phyloP scores from a whole-genome alignment of 805 yeast species.

The Geotrichum ghanense region DNA sequence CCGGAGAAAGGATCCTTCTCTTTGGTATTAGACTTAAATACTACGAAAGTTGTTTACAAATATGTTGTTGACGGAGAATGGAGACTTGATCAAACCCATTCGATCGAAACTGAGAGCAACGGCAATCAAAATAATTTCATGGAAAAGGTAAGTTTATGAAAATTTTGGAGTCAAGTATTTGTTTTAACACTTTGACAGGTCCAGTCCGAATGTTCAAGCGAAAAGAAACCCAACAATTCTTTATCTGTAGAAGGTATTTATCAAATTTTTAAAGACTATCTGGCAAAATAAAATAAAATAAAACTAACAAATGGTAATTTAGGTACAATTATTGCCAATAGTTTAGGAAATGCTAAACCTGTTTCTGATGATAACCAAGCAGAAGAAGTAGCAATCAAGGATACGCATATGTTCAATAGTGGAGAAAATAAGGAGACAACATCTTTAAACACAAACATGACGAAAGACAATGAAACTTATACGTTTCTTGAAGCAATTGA shows the following conservation, averaged over 20 bases:
- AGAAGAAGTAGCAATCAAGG: too few species aligned
- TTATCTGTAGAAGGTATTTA: too few species aligned
- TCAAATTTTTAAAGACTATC: not conserved
- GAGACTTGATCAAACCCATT: conserved; percentile 30
- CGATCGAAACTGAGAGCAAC: conserved; percentile 11
- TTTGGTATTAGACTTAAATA: conserved; percentile 19
- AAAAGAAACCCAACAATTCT: not conserved
- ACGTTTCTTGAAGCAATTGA: too few species aligned
- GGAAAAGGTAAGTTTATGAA: not conserved
- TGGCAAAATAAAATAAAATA: too few species aligned
- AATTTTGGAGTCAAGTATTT: not conserved
- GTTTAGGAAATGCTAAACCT: too few species aligned
- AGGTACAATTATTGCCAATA: not conserved
- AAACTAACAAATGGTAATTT: not conserved
- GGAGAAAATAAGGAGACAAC: too few species aligned
- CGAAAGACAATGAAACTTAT: too few species aligned
- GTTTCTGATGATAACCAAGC: too few species aligned
- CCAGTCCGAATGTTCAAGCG: not conserved
- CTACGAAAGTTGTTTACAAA: conserved; percentile 32
- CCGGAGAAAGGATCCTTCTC: conserved; percentile 26
- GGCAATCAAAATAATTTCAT: conserved; percentile 11
- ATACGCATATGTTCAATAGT: too few species aligned
- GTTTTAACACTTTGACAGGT: not conserved
- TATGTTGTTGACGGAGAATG: conserved; percentile 53
- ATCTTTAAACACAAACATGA: too few species aligned